Evolutionary conservation across 345 rosid genomes (phyloP).

Genomic region (Lumnitzera racemosa): DNA sequence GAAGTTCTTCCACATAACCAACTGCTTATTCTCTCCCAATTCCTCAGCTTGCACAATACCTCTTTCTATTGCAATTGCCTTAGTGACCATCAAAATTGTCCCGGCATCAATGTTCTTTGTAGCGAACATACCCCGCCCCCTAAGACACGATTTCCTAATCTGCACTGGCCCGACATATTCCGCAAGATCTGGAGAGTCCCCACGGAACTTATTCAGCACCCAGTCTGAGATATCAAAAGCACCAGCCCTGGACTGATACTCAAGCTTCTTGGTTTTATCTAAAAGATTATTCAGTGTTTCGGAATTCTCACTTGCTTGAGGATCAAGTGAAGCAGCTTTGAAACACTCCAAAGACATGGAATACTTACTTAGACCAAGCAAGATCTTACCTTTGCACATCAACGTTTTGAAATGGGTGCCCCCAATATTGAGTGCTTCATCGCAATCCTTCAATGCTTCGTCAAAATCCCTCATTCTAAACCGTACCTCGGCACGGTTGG

Average conservation of each 20-base stretch:
- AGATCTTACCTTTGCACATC: constrained; percentile 70
- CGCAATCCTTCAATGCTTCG: constrained; percentile 55
- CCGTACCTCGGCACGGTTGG: constrained; percentile 69
- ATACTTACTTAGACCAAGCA: constrained; percentile 56
- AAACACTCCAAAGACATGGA: constrained; percentile 65
- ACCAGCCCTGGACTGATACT: constrained; percentile 66
- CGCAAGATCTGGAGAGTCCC: constrained; percentile 60
- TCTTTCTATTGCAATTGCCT: constrained; percentile 70
- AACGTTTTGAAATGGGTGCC: constrained; percentile 72
- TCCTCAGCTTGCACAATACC: constrained; percentile 52
- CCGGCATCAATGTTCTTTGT: constrained; percentile 62
- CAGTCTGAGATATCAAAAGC: constrained; percentile 78
- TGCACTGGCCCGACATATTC: constrained; percentile 55
- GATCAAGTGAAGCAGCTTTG: constrained; percentile 38
- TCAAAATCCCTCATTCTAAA: constrained; percentile 34
- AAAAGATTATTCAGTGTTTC: constrained; percentile 45
- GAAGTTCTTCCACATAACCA: constrained; percentile 88
- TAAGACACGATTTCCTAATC: constrained; percentile 51
- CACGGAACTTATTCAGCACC: constrained; percentile 54
- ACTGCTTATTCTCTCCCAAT: constrained; percentile 43
- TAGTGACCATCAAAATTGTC: constrained; percentile 51
- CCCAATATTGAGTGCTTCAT: constrained; percentile 52
- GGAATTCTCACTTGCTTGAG: constrained; percentile 45
- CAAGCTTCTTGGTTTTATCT: constrained; percentile 73
- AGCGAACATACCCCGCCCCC: constrained; percentile 82